Evolutionary conservation across 805 yeast genomes (phyloP), one percentile per base, ranked within the genome.

Genomic region (Pichia exigua): DNA sequence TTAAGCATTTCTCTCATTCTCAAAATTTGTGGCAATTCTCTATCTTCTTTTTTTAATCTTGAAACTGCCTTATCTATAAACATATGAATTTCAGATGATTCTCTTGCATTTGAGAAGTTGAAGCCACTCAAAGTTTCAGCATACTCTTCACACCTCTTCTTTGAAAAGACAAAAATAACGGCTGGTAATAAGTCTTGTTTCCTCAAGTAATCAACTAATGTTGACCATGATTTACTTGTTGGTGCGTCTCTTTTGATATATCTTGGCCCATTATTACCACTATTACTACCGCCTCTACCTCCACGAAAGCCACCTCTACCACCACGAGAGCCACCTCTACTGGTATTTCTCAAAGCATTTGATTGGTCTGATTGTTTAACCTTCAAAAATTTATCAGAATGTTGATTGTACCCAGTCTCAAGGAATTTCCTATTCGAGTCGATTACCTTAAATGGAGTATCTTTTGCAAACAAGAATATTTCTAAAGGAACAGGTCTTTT

Each of bases 401-500:
- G 90, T 48, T 74, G 72, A 49, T 68, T 78, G 68, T 83, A 91
- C 48, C 85, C 88, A 0, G 66, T 55, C 45, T 80, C 87, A 47
- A 77, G 63, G 65, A 91, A 94, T 42, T 75, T 80, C 63, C 95
- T 79, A 18, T 82, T 75, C 3, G 88, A 77, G 62, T 82, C 87
- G 30, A 94, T 83, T 2, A 88, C 79, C 61, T 89, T 91, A 58
- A 76, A 79, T 48, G 87, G 65, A 49, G 83, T 75, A 52, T 81
- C 77, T 57, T 87, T 89, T 1, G 95, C 92, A 88, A 95, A 89
- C 15, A 88, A 71, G 57, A 75, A 83, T 41, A 92, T 87, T 62
- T 88, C 97, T 52, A 94, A 70, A 0, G 99, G 99, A 22, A 94
- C 95, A 0, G 99, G 99, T 65, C 99, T 82, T 65, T 94, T 88